Conservation (phyloP, 1,284 basidiomycete genomes). For the Trametes polyzona region DNA sequence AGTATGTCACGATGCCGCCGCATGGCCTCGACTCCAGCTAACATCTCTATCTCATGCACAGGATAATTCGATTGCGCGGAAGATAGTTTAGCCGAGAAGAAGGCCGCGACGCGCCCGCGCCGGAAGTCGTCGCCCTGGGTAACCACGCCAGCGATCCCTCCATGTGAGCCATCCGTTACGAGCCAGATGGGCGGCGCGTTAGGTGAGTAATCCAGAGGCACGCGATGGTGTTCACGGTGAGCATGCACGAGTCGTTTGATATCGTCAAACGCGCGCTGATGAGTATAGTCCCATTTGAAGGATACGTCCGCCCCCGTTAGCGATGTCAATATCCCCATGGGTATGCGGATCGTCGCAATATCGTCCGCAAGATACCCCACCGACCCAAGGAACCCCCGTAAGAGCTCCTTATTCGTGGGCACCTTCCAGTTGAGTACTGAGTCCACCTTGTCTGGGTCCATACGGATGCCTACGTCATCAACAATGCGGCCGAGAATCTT, state of each 20-base stretch:
- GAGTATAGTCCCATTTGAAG: slow-evolving; percentile 30
- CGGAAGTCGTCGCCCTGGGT: slow-evolving; percentile 21
- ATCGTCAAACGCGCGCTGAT: slow-evolving; percentile 35
- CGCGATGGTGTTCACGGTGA: slow-evolving; percentile 24
- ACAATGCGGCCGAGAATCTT: slow-evolving; percentile 39
- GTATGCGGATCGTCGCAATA: slow-evolving; percentile 25
- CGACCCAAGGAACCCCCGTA: slow-evolving; percentile 26
- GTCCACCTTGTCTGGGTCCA: slow-evolving; percentile 38
- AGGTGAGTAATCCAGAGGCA: slow-evolving; percentile 26
- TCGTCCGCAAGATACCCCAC: slow-evolving; percentile 22
- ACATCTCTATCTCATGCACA: slow-evolving; percentile 33
- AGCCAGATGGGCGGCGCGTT: slow-evolving; percentile 23
- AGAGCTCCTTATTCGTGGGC: slow-evolving; percentile 25
- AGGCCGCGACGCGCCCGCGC: slow-evolving; percentile 25
- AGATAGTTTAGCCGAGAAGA: slow-evolving; percentile 37
- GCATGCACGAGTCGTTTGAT: slow-evolving; percentile 27
- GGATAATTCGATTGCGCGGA: slow-evolving; percentile 36
- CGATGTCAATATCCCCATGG: slow-evolving; percentile 25
- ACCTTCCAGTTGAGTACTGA: slow-evolving; percentile 37
- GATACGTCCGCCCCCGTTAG: slow-evolving; percentile 10
- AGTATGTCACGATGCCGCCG: slow-evolving; percentile 32
- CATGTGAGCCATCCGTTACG: slow-evolving; percentile 23
- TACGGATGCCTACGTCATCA: slow-evolving; percentile 33
- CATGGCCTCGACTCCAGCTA: slow-evolving; percentile 38
- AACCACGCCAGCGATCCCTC: slow-evolving; percentile 24